Percentiles rank a stretch among this genome's conserved stretches.
Evolutionary conservation across 352 stramenopile species (phyloP).

Genomic region (Globisporangium megalacanthum): DNA sequence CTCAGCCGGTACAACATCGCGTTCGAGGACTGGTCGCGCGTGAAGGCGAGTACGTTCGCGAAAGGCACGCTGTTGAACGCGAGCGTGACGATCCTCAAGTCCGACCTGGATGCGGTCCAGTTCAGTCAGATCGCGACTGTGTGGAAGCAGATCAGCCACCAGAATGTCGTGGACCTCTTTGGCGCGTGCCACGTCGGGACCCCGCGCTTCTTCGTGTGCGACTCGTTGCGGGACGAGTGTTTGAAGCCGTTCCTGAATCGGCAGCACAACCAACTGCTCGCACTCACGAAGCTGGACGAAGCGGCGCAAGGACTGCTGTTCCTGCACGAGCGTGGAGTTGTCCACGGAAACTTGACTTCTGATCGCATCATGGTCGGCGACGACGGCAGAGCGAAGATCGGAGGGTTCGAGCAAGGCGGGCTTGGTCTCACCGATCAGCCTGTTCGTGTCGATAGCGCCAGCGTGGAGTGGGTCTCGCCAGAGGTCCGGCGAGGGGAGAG

Average conservation of each 20-base stretch:
- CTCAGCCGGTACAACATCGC: slow-evolving; percentile 5
- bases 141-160: slow-evolving; percentile 2
- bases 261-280: not conserved
- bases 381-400: slow-evolving; percentile 6
- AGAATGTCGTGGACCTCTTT: slow-evolving; percentile 2
- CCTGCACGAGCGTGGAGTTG: slow-evolving; percentile 1
- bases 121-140: not conserved
- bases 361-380: slow-evolving; percentile 6
- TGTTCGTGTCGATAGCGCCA: not conserved
- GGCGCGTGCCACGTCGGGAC: slow-evolving; percentile 1
- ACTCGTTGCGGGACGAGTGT: not conserved
- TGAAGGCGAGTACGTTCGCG: not conserved
- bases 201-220: slow-evolving; percentile 3
- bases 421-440: not conserved
- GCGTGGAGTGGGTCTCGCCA: not conserved
- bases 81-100: slow-evolving; percentile 1
- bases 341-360: slow-evolving; percentile 2
- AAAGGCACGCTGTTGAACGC: not conserved
- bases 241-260: not conserved
- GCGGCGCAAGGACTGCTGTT: slow-evolving; percentile 5
- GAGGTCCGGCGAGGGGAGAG: not conserved
- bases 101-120: not conserved
- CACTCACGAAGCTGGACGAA: slow-evolving; percentile 9
- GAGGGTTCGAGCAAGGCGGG: slow-evolving; percentile 2
- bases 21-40: slow-evolving; percentile 1